Evolutionary conservation across 768 basidiomycete species (phyloP).

Genomic region (Lepiota subincarnata): DNA sequence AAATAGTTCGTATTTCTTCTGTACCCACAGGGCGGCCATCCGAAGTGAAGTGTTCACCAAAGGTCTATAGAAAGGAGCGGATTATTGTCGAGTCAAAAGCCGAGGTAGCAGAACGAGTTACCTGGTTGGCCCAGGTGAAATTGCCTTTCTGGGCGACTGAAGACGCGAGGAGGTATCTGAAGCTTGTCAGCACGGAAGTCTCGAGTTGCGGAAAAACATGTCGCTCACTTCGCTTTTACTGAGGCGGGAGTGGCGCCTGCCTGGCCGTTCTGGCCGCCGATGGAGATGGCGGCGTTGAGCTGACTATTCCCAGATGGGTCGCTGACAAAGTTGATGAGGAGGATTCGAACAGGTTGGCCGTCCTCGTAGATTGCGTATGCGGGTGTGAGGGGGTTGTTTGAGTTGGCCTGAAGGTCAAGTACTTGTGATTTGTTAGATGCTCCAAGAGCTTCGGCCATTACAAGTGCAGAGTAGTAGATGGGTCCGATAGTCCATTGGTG

Average conservation of each 20-base stretch:
- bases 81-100: too few relatives aligned
- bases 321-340: slow-evolving; percentile 68
- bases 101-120: slow-evolving; percentile 17
- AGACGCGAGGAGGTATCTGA: slow-evolving; percentile 48
- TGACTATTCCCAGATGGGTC: slow-evolving; percentile 57
- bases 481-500: slow-evolving; percentile 76
- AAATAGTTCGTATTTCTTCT: slow-evolving; percentile 46
- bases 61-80: slow-evolving; percentile 36
- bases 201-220: neutral
- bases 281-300: slow-evolving; percentile 45
- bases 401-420: slow-evolving; percentile 55
- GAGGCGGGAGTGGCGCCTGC: slow-evolving; percentile 34
- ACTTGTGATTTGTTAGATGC: slow-evolving; percentile 57
- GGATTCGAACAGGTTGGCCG: slow-evolving; percentile 54
- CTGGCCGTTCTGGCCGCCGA: slow-evolving; percentile 37
- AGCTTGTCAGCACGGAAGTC: neutral
- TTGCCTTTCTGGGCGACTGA: slow-evolving; percentile 51
- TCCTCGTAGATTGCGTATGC: slow-evolving; percentile 74
- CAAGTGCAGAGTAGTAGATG: slow-evolving; percentile 70
- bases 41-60: slow-evolving; percentile 53
- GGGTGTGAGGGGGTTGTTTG: slow-evolving; percentile 52
- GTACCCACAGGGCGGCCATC: slow-evolving; percentile 61
- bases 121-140: slow-evolving; percentile 62
- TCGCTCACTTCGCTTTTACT: slow-evolving; percentile 56
- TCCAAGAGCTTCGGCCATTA: slow-evolving; percentile 67